Base-by-base conservation (phyloP, 257 asterid genomes). In the Solanum pennellii region DNA sequence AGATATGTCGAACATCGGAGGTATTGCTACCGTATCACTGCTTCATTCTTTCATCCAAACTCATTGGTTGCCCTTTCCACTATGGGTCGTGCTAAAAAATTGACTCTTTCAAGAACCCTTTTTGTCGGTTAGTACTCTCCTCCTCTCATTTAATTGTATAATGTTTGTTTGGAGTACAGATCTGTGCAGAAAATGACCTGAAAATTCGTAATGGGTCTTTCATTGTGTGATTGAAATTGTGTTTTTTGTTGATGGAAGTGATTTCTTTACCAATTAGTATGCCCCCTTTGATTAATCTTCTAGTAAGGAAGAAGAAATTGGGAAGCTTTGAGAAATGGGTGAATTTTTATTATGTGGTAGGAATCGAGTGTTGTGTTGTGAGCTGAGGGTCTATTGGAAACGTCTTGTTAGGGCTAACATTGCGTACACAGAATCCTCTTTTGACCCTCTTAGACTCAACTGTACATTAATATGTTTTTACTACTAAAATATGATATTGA, bases 11-110 rank as follows among this genome's bases (percentile, higher is more conserved):
- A 95, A 96, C 87, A 94, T 95, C 89, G 98, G 98, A 45, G 99
- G 98, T 89, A 97, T 97, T 85, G 99, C 98, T 45, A 97, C 99
- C 18, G 99, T 97, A 11, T 97, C 98, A 39, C 89, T 95, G 89
- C 89, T 97, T 62, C 99, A 97, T 88, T 97, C 98, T 1, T 97
- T 97, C 90, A 97, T 95, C 52, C 99, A 98, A 27, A 97, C 99
- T 77, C 99, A 97, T 86, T 97, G 98, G 99, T 91, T 97, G n/a
- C 99, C 99, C 93, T 94, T 87, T 95, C 98, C 90, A 94, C 95
- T 75, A 99, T 97, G 60, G 99, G 99, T 72, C 98, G 98, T 66
- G 99, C 98, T 88, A 98, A 95, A 94, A 97, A 95, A 91, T 97
- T 99, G 99, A 94, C 98, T 73, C 98, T 97, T 41, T 95, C 98